These are phyloP conservation scores for Aspergillus cejpii DNA, from an alignment of 2,329 filamentous ascomycete species.

Conservation along the genomic window DNA sequence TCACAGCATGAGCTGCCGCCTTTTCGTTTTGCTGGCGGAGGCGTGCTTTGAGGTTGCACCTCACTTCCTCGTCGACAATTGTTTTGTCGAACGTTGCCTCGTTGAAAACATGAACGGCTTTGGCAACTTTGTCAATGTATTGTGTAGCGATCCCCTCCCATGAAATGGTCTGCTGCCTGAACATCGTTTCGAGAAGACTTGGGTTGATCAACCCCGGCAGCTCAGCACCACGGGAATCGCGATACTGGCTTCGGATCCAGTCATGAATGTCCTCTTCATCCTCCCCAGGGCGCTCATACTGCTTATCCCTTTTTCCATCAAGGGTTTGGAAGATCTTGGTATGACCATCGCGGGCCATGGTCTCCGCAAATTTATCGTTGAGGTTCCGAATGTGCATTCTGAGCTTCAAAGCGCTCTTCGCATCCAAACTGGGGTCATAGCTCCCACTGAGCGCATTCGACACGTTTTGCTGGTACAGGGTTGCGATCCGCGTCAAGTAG, in stretches of 20 bases:
- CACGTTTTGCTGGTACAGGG: constrained; percentile 11
- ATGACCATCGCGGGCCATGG: constrained; percentile 8
- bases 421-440: constrained; percentile 7
- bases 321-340: constrained; percentile 7
- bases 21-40: not conserved
- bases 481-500: constrained; percentile 12
- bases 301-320: constrained; percentile 1
- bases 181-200: constrained; percentile 14
- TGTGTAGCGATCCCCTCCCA: constrained; percentile 11
- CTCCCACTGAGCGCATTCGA: constrained; percentile 11
- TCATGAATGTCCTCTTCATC: constrained; percentile 11
- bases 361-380: constrained; percentile 10
- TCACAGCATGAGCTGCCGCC: not conserved
- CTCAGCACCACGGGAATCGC: constrained; percentile 17
- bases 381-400: constrained; percentile 14
- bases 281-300: constrained; percentile 2
- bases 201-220: constrained; percentile 19
- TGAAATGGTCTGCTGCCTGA: constrained; percentile 13
- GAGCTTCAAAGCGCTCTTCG: constrained; percentile 12
- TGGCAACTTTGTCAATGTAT: constrained; percentile 3
- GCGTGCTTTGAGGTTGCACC: not conserved
- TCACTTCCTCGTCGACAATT: not conserved
- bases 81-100: not conserved
- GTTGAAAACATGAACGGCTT: not conserved
- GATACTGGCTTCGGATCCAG: constrained; percentile 16